phyloP scores from a whole-genome alignment of 2,329 filamentous ascomycete species.

The Diaporthe aspalathi region DNA sequence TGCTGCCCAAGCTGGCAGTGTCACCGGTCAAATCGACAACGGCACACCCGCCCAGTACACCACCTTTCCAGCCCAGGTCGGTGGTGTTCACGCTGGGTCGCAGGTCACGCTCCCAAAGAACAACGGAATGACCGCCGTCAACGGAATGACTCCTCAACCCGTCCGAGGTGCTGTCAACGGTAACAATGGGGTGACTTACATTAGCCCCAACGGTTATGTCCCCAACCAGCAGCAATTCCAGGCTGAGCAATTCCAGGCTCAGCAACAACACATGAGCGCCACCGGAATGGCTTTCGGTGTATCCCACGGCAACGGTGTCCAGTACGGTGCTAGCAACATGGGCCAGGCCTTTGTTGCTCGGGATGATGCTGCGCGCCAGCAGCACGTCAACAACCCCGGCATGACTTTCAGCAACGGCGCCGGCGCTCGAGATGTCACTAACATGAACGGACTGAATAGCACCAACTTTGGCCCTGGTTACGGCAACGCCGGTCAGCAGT shows the following conservation, averaged over 20 bases:
- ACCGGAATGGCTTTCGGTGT: background rate
- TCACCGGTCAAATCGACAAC: background rate
- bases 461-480: background rate
- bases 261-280: background rate
- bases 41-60: background rate
- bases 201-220: background rate
- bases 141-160: background rate
- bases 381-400: background rate
- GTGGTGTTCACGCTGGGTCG: background rate
- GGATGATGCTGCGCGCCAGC: background rate
- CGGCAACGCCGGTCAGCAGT: background rate
- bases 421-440: background rate
- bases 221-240: too few relatives aligned
- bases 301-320: background rate
- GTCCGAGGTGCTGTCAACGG: background rate
- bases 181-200: background rate
- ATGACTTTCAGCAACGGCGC: background rate
- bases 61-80: constrained; percentile 21
- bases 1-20: background rate
- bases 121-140: constrained; percentile 1
- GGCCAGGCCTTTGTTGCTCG: background rate
- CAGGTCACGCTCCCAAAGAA: background rate
- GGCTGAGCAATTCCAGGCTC: too few relatives aligned
- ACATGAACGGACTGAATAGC: background rate
- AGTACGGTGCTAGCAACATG: background rate